phyloP scores from a whole-genome alignment of 2,329 filamentous ascomycete species.

The Colletotrichum costaricense region DNA sequence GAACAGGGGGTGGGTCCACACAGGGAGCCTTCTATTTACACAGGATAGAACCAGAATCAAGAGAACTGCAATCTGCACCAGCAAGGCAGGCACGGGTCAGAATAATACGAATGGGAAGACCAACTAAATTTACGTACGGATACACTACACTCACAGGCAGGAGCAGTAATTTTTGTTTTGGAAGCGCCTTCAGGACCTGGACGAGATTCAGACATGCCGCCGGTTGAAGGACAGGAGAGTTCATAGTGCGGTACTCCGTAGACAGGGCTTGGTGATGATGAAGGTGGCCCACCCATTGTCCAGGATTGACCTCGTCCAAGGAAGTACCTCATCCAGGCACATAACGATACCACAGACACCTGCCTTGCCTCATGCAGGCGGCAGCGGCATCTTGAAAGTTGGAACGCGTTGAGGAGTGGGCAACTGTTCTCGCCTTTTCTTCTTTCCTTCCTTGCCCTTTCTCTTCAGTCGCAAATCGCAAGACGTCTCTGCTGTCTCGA shows the following conservation, averaged over 20 bases:
- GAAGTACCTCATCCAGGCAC: slow-evolving; percentile 1
- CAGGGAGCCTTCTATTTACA: neutral
- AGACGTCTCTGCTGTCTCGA: too few species aligned
- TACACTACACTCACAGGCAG: neutral
- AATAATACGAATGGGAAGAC: too few species aligned
- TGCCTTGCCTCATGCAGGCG: neutral
- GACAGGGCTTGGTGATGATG: neutral
- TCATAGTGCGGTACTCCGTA: too few species aligned
- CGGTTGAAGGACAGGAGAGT: neutral
- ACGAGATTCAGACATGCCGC: neutral
- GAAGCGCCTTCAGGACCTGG: neutral
- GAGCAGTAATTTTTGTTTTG: neutral
- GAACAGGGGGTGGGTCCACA: neutral
- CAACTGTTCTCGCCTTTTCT: neutral
- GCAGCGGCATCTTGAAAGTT: neutral
- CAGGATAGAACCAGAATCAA: neutral
- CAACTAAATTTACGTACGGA: too few species aligned
- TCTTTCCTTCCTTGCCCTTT: neutral
- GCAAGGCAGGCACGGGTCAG: too few species aligned
- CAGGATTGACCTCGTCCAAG: slow-evolving; percentile 5
- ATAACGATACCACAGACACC: neutral
- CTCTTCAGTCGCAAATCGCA: neutral
- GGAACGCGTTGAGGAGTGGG: neutral
- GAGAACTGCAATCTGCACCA: neutral
- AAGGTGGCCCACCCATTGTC: neutral